Conservation (phyloP, 2,329 filamentous ascomycete species). For the Diaporthe eres region DNA sequence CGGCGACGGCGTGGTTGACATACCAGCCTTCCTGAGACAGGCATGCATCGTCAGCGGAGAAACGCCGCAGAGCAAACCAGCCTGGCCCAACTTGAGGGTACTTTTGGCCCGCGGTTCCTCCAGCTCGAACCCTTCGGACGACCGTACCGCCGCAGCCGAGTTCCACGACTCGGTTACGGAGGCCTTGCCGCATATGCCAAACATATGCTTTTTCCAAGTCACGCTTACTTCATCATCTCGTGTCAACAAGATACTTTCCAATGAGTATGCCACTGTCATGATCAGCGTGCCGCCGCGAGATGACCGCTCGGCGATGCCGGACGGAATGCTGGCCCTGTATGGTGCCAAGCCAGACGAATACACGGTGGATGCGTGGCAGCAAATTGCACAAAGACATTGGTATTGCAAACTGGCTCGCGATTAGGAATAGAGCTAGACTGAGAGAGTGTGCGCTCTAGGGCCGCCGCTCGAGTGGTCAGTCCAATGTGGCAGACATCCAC, state of each 20-base stretch:
- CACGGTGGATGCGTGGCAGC: background rate
- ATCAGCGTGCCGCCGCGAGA: background rate
- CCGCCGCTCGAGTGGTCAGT: no score
- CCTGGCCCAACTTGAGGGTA: background rate
- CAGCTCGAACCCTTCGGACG: rapidly evolving
- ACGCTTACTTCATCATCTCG: background rate
- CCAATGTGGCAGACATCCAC: background rate
- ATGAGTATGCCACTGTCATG: rapidly evolving
- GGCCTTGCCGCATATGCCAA: background rate
- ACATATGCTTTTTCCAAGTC: background rate
- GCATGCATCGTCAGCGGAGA: background rate
- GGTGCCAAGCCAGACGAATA: background rate
- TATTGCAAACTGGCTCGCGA: background rate
- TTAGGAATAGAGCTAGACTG: background rate
- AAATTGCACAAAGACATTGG: background rate
- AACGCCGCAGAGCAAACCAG: background rate
- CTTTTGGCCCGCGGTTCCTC: rapidly evolving
- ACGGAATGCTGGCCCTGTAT: rapidly evolving
- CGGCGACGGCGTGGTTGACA: background rate
- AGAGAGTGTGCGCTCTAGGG: no score
- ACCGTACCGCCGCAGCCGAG: no score
- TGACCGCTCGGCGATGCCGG: background rate
- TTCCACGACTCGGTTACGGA: background rate
- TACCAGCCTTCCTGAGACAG: background rate
- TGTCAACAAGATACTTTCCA: rapidly evolving